Evolutionary conservation across 305 asterid species (phyloP).

Genomic region (Plantago lanceolata): DNA sequence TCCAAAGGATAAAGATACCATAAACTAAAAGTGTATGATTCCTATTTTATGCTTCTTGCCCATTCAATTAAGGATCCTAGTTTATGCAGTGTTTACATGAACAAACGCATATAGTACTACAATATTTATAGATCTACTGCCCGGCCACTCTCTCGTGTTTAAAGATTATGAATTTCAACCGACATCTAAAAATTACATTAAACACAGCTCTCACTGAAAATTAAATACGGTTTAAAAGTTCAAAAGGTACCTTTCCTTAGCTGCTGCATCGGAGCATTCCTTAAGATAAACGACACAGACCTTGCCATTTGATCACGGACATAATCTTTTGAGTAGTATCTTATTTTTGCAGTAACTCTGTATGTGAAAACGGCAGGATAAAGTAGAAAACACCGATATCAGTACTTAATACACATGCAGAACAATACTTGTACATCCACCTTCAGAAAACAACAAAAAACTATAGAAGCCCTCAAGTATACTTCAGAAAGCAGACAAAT

Average conservation of each 20-base stretch:
- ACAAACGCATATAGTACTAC: neutral
- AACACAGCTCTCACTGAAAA: neutral
- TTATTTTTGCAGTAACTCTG: slow-evolving; percentile 63
- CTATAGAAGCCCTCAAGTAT: neutral
- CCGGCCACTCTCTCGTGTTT: neutral
- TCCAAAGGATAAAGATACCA: neutral
- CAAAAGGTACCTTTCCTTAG: slow-evolving; percentile 55
- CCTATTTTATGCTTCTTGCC: neutral
- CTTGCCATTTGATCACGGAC: slow-evolving; percentile 84
- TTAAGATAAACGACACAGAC: slow-evolving; percentile 69
- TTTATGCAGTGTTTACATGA: neutral
- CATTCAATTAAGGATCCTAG: slow-evolving; percentile 5
- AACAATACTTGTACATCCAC: neutral
- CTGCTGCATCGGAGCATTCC: slow-evolving; percentile 59
- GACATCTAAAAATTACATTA: slow-evolving; percentile 4
- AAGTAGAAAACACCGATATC: neutral
- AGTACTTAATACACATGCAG: neutral
- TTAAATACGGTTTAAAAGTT: neutral
- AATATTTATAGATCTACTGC: slow-evolving; percentile 1
- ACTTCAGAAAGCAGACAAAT: neutral
- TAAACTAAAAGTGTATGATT: neutral
- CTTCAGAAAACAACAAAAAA: neutral
- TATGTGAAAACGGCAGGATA: slow-evolving; percentile 7
- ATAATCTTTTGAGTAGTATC: slow-evolving; percentile 73
- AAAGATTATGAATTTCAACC: slow-evolving; percentile 2